Evolutionary conservation across 106 monocot species (phyloP).

Genomic region (Apostasia shenzhenica): DNA sequence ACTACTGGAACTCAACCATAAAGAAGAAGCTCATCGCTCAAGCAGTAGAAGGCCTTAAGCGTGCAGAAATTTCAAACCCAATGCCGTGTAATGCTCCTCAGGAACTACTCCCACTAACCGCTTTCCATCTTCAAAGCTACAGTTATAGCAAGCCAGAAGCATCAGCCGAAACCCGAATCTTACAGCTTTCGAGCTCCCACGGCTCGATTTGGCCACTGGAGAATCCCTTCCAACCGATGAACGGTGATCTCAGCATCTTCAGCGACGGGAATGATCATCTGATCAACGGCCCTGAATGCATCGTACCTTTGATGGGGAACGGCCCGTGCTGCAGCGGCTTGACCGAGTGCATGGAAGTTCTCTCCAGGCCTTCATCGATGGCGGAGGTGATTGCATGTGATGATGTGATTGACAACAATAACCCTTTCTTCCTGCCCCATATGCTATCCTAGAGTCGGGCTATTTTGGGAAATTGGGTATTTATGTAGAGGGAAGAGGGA

Average conservation of each 20-base stretch:
- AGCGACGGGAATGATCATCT: neutral
- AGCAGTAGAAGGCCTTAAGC: conserved; percentile 8
- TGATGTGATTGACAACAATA: neutral
- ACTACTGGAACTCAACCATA: conserved; percentile 22
- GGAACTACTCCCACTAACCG: neutral
- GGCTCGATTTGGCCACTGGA: neutral
- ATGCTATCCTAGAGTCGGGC: neutral
- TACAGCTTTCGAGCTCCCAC: neutral
- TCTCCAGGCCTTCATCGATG: neutral
- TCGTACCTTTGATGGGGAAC: neutral
- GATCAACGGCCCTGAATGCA: neutral
- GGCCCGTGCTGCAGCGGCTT: neutral
- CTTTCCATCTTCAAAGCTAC: neutral
- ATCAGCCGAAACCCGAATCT: neutral
- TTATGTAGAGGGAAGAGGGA: no score
- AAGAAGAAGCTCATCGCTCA: conserved; percentile 23
- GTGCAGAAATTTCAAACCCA: neutral
- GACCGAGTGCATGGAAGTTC: neutral
- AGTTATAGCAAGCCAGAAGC: neutral
- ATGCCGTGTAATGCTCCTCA: conserved; percentile 1
- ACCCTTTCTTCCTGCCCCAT: neutral
- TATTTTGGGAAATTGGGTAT: no score
- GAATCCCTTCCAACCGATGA: no score
- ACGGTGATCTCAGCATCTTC: neutral
- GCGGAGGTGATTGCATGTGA: neutral